Evolutionary conservation across 2,329 filamentous ascomycete species (phyloP), one percentile per base, ranked within the genome.

Genomic region (Ophiocordyceps sinensis): DNA sequence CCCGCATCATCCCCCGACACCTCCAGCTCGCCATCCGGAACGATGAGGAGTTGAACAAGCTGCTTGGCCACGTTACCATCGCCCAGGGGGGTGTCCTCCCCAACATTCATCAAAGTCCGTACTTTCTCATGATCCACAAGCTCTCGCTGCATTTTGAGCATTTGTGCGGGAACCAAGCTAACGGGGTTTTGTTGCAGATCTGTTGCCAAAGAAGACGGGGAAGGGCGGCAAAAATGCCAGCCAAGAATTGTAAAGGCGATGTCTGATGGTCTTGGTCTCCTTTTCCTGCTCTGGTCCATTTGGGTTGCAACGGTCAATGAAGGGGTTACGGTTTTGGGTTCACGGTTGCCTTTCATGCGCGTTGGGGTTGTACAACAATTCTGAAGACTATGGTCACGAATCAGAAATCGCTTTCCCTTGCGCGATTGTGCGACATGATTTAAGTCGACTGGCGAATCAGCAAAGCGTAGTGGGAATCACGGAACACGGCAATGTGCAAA

Each of bases 31-130:
- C 91, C 69, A 98, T 98, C 74, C 82, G 91, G 61, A 95, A 95
- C 73, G 89, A 96, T 67, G 89, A 96, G 78, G 91, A 98, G 71
- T 68, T 96, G 84, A 95, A 96, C 84, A 96, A 94, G 79, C 82
- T 94, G 48, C 76, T 94, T 51, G 88, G 88, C 44, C 86, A 94
- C 64, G 87, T 94, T 68, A 95, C 87, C 63, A 94, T 94, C 58
- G 87, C 88, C 64, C 88, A 94, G 71, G 87, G 86, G 73, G 86
- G 86, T 88, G 87, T 94, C 53, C 76, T 94, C 50, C 88, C 87
- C 67, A 93, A 94, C 78, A 94, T 94, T 55, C 86, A 94, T 75
- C 85, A 91, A 71, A 94, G 86, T 94, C 79, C 55, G 85, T 77
- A 23, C 23, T n/a, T n/a, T 36, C 13, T 14, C 30, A 7, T 2